Evolutionary conservation across 768 basidiomycete species (phyloP), one percentile per base, ranked within the genome.

Genomic region (Russula sp.): DNA sequence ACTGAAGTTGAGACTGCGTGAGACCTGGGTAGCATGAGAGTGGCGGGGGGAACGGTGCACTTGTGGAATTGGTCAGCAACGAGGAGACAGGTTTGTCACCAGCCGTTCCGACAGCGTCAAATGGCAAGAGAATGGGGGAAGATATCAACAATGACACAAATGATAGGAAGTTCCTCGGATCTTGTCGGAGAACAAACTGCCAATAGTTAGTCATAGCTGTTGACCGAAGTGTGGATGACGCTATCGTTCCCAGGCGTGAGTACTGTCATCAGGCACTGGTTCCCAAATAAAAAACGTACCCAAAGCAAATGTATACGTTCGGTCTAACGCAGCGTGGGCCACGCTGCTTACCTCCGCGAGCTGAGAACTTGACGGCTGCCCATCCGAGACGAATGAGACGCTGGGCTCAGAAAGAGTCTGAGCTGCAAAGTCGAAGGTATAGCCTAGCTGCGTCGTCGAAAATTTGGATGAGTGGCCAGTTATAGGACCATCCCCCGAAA

Each of bases 11-110:
- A 13, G 73, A 62, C 13, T 72, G 54, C 34, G 70, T 71, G 11
- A 87, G 73, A 31, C 75, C 74, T n/a, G 87, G 85, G 69, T 82
- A 85, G 69, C 86, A 88, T 13, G 80, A 77, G 1, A 85, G 70
- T 0, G 86, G 84, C 11, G 84, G 81, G 9, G 86, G 85, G 68
- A 87, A 86, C 13, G 77, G 70, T 4, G 73, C 65, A 16, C 76
- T 70, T 6, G 78, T 65, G 14, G 80, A 76, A 61, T 73, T 73
- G 4, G 75, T 73, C 55, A 86, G 73, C 18, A 84, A 68, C 34
- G 73, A 72, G 16, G 75, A 70, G 37, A 84, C 69, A 9, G 75
- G 58, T 6, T 62, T 67, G 2, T 65, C 56, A 34, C 67, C 72
- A 32, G 67, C 65, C 31, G 71, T 70, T n/a, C 75, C 52, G 11